phyloP scores from a whole-genome alignment of 441 rosid genomes.

The Flueggea neowawraea region DNA sequence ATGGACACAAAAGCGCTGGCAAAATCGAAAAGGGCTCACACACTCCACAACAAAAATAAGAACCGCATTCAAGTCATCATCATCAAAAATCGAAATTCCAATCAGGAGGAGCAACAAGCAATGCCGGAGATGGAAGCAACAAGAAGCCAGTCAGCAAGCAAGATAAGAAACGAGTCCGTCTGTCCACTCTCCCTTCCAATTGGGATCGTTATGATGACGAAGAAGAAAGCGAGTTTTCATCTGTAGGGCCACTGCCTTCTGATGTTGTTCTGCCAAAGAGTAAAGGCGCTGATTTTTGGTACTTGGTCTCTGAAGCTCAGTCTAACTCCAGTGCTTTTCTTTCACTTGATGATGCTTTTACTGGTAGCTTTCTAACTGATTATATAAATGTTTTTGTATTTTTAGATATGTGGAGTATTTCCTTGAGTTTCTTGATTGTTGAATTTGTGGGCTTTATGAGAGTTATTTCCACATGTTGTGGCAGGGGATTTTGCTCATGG shows the following conservation, averaged over 20 bases:
- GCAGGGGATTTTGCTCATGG: constrained; percentile 49
- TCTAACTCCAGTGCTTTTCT: constrained; percentile 33
- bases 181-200: constrained; percentile 59
- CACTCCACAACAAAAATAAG: constrained; percentile 63
- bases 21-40: constrained; percentile 88
- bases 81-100: constrained; percentile 35
- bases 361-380: constrained; percentile 35
- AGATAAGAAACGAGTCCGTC: constrained; percentile 19
- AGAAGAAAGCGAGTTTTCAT: constrained; percentile 37
- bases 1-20: constrained; percentile 82
- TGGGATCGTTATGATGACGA: constrained; percentile 61
- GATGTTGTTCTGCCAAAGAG: constrained; percentile 59
- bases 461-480: constrained; percentile 6
- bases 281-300: constrained; percentile 72
- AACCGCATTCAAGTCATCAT: constrained; percentile 21
- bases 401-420: neutral
- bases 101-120: too few species aligned
- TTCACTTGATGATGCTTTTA: constrained; percentile 51
- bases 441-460: too few species aligned
- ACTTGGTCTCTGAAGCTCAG: constrained; percentile 68
- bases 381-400: neutral
- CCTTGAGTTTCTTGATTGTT: too few species aligned
- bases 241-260: constrained; percentile 18
- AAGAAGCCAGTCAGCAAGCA: constrained; percentile 3
- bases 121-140: too few species aligned